Base-by-base conservation (phyloP, 208 protist species). In the Wallacemonas rigidus region DNA sequence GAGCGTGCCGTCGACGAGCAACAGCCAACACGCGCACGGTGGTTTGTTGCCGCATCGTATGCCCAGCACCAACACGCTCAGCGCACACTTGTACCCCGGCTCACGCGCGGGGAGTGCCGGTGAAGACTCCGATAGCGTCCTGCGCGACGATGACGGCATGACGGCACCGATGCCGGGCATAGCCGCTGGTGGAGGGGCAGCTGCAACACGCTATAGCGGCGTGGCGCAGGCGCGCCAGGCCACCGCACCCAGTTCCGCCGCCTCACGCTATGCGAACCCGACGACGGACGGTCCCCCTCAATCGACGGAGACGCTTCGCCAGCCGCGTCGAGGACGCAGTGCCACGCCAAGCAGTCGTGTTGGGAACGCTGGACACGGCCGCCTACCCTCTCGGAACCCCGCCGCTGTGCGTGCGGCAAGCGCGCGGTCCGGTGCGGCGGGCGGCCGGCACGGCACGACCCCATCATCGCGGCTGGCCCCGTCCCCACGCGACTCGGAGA, bases 41-140 rank as follows among this genome's bases (percentile, higher is more conserved):
- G 43, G 60, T 6, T 17, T 51, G 6, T 41, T 65, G 6, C 60
- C 60, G 12, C 60, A 65, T 38, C 60, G 60, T 3, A 6, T 41
- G 60, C 60, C 60, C 8, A 65, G 60, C 60, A 35, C 26, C 41
- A 51, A 9, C 41, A 65, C 60, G 60, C 56, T 62, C 56, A 65
- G 60, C 17, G 15, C 43, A 14, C 60, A 65, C 43, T 15, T 41
- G 7, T 6, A 41, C 26, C 36, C 35, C 56, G 26, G 56, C 56
- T 62, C 56, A 3, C 60, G 60, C 8, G 60, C n/a, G 6, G 60
- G n/a, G 40, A 65, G 60, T 17, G 60, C 60, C 11, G 60, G 39
- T 8, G 60, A 65, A 3, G 60, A 65, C 43, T 8, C 17, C 0
- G 60, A 65, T 17, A 65, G 60, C 60, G 60, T 65, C 5, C 60